Conservation (phyloP, 2,329 filamentous ascomycete genomes). For the Fusarium miscanthi region DNA sequence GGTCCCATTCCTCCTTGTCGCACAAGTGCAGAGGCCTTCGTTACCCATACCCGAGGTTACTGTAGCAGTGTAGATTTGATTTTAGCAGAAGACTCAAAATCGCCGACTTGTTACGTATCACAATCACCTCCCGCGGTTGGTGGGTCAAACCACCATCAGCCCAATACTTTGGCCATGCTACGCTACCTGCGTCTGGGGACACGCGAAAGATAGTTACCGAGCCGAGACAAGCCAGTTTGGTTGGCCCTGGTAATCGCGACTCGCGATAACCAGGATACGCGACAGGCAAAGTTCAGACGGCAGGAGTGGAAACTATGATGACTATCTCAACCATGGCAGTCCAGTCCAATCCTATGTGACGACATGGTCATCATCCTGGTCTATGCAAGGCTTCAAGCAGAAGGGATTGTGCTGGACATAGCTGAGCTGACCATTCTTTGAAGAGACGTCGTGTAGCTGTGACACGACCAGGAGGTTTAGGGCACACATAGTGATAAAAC, state of each 20-base stretch:
- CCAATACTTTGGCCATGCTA: not conserved
- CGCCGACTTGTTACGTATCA: conserved; percentile 13
- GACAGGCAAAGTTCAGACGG: conserved; percentile 17
- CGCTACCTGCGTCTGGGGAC: conserved; percentile 8
- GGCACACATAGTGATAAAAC: not conserved
- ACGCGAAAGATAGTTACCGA: conserved; percentile 23
- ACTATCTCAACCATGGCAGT: conserved; percentile 7
- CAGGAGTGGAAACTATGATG: conserved; percentile 16
- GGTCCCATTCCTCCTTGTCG: conserved; percentile 37
- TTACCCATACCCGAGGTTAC: conserved; percentile 37
- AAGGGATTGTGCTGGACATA: not conserved
- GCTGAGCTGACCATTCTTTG: conserved; percentile 6
- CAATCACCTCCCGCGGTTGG: conserved; percentile 1
- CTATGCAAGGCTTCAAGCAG: not conserved
- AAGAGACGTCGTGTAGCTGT: conserved; percentile 27
- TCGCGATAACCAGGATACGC: not conserved
- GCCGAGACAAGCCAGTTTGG: conserved; percentile 25
- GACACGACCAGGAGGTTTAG: conserved; percentile 26
- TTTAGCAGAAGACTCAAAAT: conserved; percentile 24
- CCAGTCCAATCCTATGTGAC: not conserved
- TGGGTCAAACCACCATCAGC: conserved; percentile 1
- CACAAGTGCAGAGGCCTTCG: conserved; percentile 27
- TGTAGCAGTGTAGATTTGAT: conserved; percentile 15
- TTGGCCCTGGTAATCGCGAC: not conserved
- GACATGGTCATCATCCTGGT: not conserved